Percentiles rank a stretch among this genome's conserved stretches.
Evolutionary conservation across 805 yeast species (phyloP).

Genomic region (Yamadazyma nakazawae): DNA sequence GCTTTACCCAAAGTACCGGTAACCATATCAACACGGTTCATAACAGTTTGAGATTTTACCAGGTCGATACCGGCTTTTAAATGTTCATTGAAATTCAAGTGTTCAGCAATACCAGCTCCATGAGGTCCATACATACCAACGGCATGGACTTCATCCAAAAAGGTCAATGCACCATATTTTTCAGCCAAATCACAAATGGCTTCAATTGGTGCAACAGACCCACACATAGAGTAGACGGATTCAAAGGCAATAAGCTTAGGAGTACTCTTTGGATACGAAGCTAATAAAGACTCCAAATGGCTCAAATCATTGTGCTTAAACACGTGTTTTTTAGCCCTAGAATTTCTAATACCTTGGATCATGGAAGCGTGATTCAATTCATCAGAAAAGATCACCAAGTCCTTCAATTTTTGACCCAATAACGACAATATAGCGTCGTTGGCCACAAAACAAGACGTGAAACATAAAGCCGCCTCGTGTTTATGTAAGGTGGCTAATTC

Average conservation of each 20-base stretch:
- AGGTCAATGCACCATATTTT: slow-evolving; percentile 94
- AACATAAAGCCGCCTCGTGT: slow-evolving; percentile 92
- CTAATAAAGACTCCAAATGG: slow-evolving; percentile 77
- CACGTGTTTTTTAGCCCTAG: slow-evolving; percentile 82
- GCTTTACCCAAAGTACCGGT: slow-evolving; percentile 98
- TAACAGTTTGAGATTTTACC: slow-evolving; percentile 48
- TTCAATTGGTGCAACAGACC: slow-evolving; percentile 92
- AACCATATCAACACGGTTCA: slow-evolving; percentile 91
- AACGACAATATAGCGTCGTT: slow-evolving; percentile 92
- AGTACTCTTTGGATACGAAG: slow-evolving; percentile 75
- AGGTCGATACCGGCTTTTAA: slow-evolving; percentile 59
- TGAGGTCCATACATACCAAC: slow-evolving; percentile 99
- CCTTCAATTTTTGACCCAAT: slow-evolving; percentile 86
- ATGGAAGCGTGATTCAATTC: slow-evolving; percentile 95
- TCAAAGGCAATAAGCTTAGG: slow-evolving; percentile 98
- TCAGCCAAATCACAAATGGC: slow-evolving; percentile 94
- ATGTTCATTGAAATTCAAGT: slow-evolving; percentile 83
- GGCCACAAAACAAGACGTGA: slow-evolving; percentile 94
- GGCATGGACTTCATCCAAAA: slow-evolving; percentile 97
- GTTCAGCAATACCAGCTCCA: slow-evolving; percentile 99
- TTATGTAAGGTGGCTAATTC: slow-evolving; percentile 88
- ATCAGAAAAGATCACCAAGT: slow-evolving; percentile 89
- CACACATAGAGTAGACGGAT: slow-evolving; percentile 97
- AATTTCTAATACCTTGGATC: slow-evolving; percentile 93
- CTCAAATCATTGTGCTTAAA: slow-evolving; percentile 87